phyloP scores from a whole-genome alignment of 176 grass and related monocot species.

The Rhynchospora breviuscula region DNA sequence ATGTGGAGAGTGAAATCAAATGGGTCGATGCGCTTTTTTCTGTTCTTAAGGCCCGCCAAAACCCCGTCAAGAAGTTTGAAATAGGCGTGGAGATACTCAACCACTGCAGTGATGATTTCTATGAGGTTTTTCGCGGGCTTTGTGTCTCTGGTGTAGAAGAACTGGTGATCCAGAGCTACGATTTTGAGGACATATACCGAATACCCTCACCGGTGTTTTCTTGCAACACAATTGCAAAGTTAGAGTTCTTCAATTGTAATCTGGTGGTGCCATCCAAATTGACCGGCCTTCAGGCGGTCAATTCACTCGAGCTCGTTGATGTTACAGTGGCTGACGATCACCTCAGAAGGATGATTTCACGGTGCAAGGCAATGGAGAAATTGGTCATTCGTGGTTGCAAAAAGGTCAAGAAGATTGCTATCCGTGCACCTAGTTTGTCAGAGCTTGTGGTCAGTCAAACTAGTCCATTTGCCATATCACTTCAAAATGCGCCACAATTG shows the following conservation, averaged over 20 bases:
- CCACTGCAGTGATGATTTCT: no score
- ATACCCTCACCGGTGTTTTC: conserved; percentile 3
- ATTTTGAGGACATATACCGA: not conserved
- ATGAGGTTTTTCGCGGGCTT: no score
- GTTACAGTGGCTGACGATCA: not conserved
- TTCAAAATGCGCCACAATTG: not conserved
- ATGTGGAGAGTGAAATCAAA: no score
- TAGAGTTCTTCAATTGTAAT: conserved; percentile 19
- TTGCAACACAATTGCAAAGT: conserved; percentile 18
- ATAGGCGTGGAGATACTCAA: no score
- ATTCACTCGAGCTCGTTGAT: not conserved
- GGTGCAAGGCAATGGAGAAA: conserved; percentile 5
- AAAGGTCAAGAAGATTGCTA: conserved; percentile 16
- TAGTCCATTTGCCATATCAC: not conserved
- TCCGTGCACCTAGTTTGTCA: conserved; percentile 7
- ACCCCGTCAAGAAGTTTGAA: no score
- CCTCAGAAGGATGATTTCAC: not conserved
- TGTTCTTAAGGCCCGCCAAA: no score
- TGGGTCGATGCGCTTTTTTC: no score
- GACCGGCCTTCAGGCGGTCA: not conserved
- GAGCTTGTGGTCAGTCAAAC: not conserved
- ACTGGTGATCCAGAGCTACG: not conserved
- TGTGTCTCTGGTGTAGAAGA: no score
- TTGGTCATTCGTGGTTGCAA: not conserved
- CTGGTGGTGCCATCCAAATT: not conserved